Evolutionary conservation across 306 rosid species (phyloP).

Genomic region (Trichosanthes truncata): DNA sequence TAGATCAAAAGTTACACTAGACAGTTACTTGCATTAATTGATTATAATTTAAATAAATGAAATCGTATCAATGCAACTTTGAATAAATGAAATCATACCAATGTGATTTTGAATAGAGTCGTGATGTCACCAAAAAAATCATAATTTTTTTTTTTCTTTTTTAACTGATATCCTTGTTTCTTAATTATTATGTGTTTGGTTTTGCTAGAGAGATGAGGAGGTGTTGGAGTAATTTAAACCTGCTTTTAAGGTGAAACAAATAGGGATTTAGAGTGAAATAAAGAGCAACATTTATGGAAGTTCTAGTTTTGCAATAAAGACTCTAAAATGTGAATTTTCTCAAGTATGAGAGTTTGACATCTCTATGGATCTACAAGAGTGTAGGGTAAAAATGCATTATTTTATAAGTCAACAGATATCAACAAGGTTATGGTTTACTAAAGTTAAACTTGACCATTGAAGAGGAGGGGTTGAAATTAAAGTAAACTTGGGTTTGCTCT

Average conservation of each 20-base stretch:
- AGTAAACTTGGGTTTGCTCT: background rate
- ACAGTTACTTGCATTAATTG: background rate
- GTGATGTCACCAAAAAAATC: too few relatives aligned
- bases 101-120: background rate
- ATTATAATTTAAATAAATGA: background rate
- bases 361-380: background rate
- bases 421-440: background rate
- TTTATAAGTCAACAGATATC: background rate
- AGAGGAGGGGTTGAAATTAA: background rate
- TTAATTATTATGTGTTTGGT: background rate
- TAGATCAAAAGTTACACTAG: slow-evolving; percentile 1
- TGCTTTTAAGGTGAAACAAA: background rate
- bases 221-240: background rate
- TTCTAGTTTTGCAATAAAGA: background rate
- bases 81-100: background rate
- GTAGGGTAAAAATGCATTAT: background rate
- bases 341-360: background rate
- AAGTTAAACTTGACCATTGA: background rate
- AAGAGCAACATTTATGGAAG: background rate
- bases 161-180: too few relatives aligned
- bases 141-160: too few relatives aligned
- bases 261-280: background rate
- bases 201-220: background rate
- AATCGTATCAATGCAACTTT: background rate
- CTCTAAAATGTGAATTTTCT: background rate